Evolutionary conservation across 2,329 filamentous ascomycete species (phyloP), one percentile per base, ranked within the genome.

Genomic region (Cytospora leucostoma): DNA sequence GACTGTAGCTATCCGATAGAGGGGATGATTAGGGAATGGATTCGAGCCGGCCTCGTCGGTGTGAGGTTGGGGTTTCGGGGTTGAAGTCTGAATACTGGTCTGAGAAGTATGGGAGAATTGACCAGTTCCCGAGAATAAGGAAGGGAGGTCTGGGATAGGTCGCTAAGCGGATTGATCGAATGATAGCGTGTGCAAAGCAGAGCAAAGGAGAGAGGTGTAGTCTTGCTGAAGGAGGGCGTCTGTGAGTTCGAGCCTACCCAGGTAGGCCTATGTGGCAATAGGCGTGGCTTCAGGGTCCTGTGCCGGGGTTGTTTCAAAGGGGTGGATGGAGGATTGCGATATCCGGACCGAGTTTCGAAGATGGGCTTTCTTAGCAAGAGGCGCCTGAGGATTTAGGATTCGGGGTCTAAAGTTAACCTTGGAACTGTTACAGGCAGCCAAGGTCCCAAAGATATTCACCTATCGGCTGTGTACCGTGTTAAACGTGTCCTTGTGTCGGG

Each of bases 301-400:
- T 11, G 59, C 37, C 51, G 59, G 59, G 47, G 51, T 55, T 33
- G 59, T 55, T 61, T 61, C 59, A 61, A 55, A 61, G 59, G 59
- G 51, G 55, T 61, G 40, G 33, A 61, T 17, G 51, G 51, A 61
- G 59, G 44, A 40, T 61, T 55, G 53, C 50, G 59, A 61, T 55
- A 55, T 38, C 51, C 47, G 52, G 19, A 47, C n/a, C 44, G 44
- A 21, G 44, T 47, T 21, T 47, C 44, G n/a, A 47, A 47, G 44
- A 47, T 21, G 15, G 44, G 12, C 44, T 47, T 47, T 47, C 44
- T 47, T 47, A 47, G 44, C n/a, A 21, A n/a, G n/a, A 21, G 40
- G 40, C 40, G 40, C 40, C 17, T 40, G 7, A 13, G 27, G 27
- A 4, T 27, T 27, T 27, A 27, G 27, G 27, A 27, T 27, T 27